Conservation (phyloP, 805 yeast genomes). For the Starmerella kuoi region DNA sequence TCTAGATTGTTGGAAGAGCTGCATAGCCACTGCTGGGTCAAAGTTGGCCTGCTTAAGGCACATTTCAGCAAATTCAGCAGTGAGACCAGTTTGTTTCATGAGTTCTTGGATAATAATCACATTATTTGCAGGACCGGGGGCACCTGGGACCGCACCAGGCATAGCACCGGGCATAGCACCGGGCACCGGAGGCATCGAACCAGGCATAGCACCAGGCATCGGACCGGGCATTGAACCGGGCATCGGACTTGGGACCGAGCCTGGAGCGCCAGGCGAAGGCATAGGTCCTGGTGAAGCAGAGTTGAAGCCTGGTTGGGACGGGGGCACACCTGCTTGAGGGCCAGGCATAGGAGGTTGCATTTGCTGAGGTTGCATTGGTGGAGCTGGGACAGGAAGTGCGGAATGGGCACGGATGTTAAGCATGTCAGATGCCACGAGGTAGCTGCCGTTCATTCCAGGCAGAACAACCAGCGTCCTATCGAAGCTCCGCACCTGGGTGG, state of each 20-base stretch:
- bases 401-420: constrained; percentile 51
- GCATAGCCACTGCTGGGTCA: constrained; percentile 59
- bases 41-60: constrained; percentile 79
- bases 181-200: constrained; percentile 2
- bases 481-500: constrained; percentile 54
- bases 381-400: constrained; percentile 11
- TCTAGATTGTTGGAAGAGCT: constrained; percentile 59
- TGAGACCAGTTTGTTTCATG: constrained; percentile 61
- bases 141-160: constrained; percentile 13
- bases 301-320: neutral
- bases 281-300: neutral
- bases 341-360: neutral
- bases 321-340: too few species aligned
- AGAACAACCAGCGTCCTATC: constrained; percentile 75
- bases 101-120: constrained; percentile 54
- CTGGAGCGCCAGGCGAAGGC: neutral
- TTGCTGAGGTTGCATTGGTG: constrained; percentile 3
- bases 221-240: neutral
- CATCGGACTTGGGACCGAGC: constrained; percentile 1
- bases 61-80: constrained; percentile 67
- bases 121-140: constrained; percentile 23
- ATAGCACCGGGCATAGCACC: neutral
- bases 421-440: constrained; percentile 80
- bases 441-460: constrained; percentile 51
- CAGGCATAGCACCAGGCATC: constrained; percentile 12